These are phyloP conservation scores for Chaetomium sp. DNA, from an alignment of 2,329 filamentous ascomycete species.

Conservation along the genomic window DNA sequence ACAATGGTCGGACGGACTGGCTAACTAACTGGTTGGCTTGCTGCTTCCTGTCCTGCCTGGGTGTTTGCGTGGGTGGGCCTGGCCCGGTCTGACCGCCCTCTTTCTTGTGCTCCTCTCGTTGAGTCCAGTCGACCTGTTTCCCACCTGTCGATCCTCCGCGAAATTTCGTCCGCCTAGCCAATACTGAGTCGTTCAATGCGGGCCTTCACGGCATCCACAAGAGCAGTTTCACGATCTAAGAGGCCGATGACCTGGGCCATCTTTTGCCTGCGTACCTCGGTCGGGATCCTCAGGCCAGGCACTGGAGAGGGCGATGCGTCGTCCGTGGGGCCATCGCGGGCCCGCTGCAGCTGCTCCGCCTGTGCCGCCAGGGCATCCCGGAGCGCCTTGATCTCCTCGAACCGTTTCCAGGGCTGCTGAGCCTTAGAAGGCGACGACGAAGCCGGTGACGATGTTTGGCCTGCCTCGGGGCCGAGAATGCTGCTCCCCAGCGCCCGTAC, in stretches of 20 bases:
- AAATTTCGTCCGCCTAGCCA: conserved; percentile 15
- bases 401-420: conserved; percentile 49
- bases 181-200: conserved; percentile 52
- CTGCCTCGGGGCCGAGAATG: conserved; percentile 33
- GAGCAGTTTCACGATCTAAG: conserved; percentile 58
- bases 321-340: conserved; percentile 24
- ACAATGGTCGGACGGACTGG: not conserved
- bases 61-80: not conserved
- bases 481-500: conserved; percentile 35
- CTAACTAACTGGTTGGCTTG: conserved; percentile 22
- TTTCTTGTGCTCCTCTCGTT: not conserved
- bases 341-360: conserved; percentile 38
- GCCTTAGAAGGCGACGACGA: conserved; percentile 31
- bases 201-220: conserved; percentile 60
- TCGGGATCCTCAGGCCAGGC: conserved; percentile 46
- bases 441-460: not conserved
- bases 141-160: not conserved
- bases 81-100: not conserved
- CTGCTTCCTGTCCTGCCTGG: not conserved
- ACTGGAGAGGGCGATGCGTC: conserved; percentile 28
- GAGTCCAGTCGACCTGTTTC: not conserved
- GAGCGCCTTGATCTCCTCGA: conserved; percentile 50
- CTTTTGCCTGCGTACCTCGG: conserved; percentile 56
- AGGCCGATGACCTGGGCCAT: conserved; percentile 56
- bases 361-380: conserved; percentile 48